Conservation (phyloP, 1,284 basidiomycete genomes). For the Apiotrichum veenhuisii region DNA sequence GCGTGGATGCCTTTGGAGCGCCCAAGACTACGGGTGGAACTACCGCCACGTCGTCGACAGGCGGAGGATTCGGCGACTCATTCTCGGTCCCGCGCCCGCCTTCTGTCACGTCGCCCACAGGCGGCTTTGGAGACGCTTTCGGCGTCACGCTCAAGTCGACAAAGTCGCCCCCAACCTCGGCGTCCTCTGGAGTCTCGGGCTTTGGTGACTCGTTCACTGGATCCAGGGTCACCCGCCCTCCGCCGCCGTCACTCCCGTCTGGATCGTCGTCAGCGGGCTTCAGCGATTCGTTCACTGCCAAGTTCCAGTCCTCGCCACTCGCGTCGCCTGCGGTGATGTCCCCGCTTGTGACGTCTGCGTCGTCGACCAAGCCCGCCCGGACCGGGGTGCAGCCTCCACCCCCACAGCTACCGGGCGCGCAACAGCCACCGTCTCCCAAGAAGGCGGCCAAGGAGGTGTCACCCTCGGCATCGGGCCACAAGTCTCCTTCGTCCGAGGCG, state of each 20-base stretch:
- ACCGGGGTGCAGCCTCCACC: no score
- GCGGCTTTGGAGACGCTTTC: conserved; percentile 37
- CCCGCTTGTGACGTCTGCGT: not conserved
- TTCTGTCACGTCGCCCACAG: conserved; percentile 4
- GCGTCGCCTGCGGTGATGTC: no score
- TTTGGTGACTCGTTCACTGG: conserved; percentile 17
- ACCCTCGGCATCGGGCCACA: not conserved
- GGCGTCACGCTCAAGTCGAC: conserved; percentile 12
- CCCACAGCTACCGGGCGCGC: not conserved
- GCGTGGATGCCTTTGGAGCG: conserved; percentile 39
- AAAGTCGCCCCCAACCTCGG: not conserved
- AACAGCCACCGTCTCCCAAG: not conserved
- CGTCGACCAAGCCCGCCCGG: not conserved
- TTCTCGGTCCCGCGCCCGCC: conserved; percentile 17
- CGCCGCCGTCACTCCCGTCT: not conserved
- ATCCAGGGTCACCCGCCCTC: not conserved
- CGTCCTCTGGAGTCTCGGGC: conserved; percentile 9
- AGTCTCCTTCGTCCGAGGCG: not conserved
- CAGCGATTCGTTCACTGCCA: conserved; percentile 4
- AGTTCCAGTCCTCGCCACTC: not conserved
- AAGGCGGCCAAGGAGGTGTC: not conserved
- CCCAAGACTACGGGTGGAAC: conserved; percentile 13
- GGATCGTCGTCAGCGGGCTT: conserved; percentile 1
- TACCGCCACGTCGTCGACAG: not conserved
- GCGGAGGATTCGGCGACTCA: conserved; percentile 36